These are phyloP conservation scores for Podospora conica DNA, from an alignment of 495 filamentous ascomycete species.

Conservation along the genomic window DNA sequence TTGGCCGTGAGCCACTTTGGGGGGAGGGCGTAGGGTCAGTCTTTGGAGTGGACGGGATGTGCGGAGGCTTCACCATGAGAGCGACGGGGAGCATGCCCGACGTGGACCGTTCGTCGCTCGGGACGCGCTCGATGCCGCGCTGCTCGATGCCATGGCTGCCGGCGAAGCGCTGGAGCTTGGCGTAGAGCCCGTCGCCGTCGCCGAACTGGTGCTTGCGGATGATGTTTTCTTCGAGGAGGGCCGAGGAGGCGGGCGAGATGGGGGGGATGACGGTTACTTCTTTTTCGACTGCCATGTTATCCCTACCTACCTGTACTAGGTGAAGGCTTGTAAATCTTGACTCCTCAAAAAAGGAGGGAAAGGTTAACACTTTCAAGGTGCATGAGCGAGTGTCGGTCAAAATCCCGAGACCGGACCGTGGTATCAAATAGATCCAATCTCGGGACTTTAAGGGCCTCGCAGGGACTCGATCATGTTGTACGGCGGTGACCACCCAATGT, in stretches of 20 bases:
- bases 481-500: background rate
- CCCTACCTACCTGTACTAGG: no score
- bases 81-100: conserved; percentile 60
- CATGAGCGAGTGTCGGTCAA: background rate
- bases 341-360: background rate
- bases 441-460: background rate
- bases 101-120: conserved; percentile 64
- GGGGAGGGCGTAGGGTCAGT: background rate
- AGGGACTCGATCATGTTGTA: background rate
- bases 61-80: conserved; percentile 56
- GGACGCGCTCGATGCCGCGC: conserved; percentile 77
- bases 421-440: background rate
- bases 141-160: conserved; percentile 67
- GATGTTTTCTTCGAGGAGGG: conserved; percentile 41
- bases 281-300: background rate
- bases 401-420: background rate
- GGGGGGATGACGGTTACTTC: background rate
- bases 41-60: background rate
- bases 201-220: conserved; percentile 57
- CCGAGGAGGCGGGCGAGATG: background rate
- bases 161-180: conserved; percentile 63
- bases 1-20: conserved; percentile 77
- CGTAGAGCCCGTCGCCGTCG: conserved; percentile 55
- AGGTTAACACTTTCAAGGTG: no score
- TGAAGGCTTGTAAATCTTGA: background rate